phyloP scores from a whole-genome alignment of 2,329 filamentous ascomycete species.

The Hymenoscyphus fructigenus region DNA sequence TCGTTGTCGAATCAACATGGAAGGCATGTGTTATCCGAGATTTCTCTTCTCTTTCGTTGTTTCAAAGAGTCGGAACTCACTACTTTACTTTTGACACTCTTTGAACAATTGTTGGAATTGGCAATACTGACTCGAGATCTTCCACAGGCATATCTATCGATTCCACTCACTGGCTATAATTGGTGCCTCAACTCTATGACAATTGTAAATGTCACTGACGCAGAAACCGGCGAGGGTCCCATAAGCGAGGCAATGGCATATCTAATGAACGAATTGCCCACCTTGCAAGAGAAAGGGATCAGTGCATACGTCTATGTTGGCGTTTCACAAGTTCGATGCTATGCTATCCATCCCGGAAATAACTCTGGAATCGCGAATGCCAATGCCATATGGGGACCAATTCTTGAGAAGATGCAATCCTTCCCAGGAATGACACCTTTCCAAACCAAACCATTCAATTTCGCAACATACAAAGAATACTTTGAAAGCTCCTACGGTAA shows the following conservation, averaged over 20 bases:
- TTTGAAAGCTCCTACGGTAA: background rate
- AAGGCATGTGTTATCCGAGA: no score
- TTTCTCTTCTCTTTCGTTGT: no score
- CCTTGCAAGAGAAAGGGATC: no score
- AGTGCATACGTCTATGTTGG: background rate
- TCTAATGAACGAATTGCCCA: no score
- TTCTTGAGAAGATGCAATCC: background rate
- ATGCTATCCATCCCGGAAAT: background rate
- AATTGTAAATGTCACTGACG: background rate
- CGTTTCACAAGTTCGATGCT: background rate
- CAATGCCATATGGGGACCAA: background rate
- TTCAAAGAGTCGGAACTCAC: no score
- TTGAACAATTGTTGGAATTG: no score
- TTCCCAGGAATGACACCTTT: background rate
- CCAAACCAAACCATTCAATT: background rate
- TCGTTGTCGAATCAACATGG: background rate
- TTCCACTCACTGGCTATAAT: background rate
- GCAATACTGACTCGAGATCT: no score
- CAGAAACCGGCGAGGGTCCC: background rate
- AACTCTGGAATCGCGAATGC: background rate
- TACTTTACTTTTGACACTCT: no score
- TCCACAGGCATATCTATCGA: background rate
- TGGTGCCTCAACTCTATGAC: background rate
- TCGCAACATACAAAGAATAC: background rate
- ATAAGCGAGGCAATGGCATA: background rate